Evolutionary conservation across 2,329 filamentous ascomycete species (phyloP), one percentile per base, ranked within the genome.

Genomic region (Pestalotiopsis sp.): DNA sequence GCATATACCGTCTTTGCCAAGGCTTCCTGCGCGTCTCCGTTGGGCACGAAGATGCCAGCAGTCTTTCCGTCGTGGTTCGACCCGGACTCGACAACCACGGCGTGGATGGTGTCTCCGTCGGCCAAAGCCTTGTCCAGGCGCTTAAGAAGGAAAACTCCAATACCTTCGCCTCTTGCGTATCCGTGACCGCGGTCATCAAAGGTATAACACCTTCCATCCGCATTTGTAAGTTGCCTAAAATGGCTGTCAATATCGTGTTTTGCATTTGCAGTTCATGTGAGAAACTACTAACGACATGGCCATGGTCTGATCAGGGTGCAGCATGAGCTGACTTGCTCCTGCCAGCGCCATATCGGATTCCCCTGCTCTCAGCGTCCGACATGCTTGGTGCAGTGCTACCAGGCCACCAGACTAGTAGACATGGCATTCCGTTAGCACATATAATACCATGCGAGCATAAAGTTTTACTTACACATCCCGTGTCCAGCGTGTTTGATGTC

Each of bases 161-260:
- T 73, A 0, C 82, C 86, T 68, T 89, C 87, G 0, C 81, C 85
- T 2, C 86, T 78, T 4, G 80, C 85, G 68, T 88, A 89, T 0
- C 87, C 87, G 66, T 85, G 80, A 1, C 82, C 85, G 3, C 74
- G 72, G 2, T 75, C 70, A 62, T 83, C 81, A 66, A 79, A 83
- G 9, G 74, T 74, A 23, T 62, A 56, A 23, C n/a, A 67, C 27
- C 56, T 59, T 41, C 64, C 64, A 45, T 65, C 63, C 27, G n/a
- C 23, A 36, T 66, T 59, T 52, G 64, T 60, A 7, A 60, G 58
- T 23, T 56, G 38, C 27, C 31, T 56, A 23, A 2, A 38, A 0
- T 52, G 17, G 5, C n/a, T 13, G 38, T 49, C 41, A 64, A 36
- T 36, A 36, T 36, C 31, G 6, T 36, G 23, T 20, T 31, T 27